Percentiles rank a stretch among this genome's conserved stretches.
Conservation (phyloP, 305 asterid genomes). For the Fraxinus velutina region DNA sequence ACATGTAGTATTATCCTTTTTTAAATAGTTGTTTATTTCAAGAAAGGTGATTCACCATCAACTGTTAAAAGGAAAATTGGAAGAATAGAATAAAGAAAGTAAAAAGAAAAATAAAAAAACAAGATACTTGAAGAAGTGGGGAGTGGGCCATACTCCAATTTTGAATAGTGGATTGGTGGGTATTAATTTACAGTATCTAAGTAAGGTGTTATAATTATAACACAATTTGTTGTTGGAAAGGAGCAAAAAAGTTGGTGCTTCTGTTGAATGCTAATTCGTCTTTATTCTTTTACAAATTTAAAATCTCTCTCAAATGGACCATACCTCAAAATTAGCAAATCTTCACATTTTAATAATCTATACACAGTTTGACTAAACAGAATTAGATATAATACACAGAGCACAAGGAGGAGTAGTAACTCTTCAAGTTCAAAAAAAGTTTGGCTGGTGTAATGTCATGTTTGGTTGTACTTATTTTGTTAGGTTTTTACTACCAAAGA, state of each 20-base stretch:
- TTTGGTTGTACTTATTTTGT: background rate
- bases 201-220: background rate
- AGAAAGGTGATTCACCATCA: background rate
- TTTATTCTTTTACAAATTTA: slow-evolving; percentile 8
- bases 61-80: background rate
- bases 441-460: background rate
- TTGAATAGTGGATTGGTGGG: background rate
- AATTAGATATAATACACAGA: slow-evolving; percentile 13
- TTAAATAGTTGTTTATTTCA: background rate
- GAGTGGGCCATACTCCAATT: background rate
- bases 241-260: slow-evolving; percentile 30
- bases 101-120: background rate
- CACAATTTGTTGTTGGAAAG: slow-evolving; percentile 21
- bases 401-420: background rate
- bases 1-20: too few species aligned
- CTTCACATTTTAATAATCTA: slow-evolving; percentile 9
- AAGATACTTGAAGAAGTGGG: background rate
- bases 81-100: background rate
- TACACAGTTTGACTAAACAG: slow-evolving; percentile 28
- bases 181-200: background rate
- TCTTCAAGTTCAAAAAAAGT: background rate
- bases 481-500: background rate
- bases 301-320: slow-evolving; percentile 15
- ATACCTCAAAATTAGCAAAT: slow-evolving; percentile 1
- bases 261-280: slow-evolving; percentile 55